Evolutionary conservation across 1,139 yeast genomes (phyloP), one percentile per base, ranked within the genome.

Genomic region (Kluyveromyces sp.): DNA sequence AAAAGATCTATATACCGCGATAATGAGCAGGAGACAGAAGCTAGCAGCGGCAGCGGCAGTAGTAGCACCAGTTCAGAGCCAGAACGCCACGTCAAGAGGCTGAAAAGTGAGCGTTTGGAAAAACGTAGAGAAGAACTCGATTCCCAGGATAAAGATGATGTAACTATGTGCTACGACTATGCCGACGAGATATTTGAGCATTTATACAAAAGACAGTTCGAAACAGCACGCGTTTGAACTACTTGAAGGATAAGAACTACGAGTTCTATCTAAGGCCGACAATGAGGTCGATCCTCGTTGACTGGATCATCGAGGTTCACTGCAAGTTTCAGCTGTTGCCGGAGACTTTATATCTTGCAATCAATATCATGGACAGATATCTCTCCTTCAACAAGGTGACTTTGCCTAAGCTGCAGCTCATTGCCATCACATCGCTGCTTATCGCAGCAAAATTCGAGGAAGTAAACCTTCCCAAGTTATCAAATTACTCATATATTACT

Each of bases 371-470:
- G 83, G 98, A 90, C 67, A 71, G 97, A 54, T 89, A 87, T 67
- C 77, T 92, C 79, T 80, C 94, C 8, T 70, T 75, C 49, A 89
- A 84, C 56, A 75, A 75, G 45, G 92, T 89, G 34, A 83, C 84
- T 49, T 79, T 89, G 51, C 89, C 84, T 59, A 81, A 86, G 66
- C 71, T 90, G 49, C 98, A 92, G 70, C 74, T 90, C 50, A 76
- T 90, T 48, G 97, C 97, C 4, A 86, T 95, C 4, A 89, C 96
- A 1, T 78, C 95, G 5, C 69, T 90, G 53, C 86, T 89, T 65
- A 83, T 90, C 51, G 97, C 97, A 32, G 95, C 97, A 21, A 90
- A 90, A 68, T 89, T 86, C 65, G 98, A 92, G 69, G 98, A 92
- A 68, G 96, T 92, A 34, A 86, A 84, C 63, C 77, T 92, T 7